Evolutionary conservation across 768 basidiomycete species (phyloP).

Genomic region (Pholiota conissans): DNA sequence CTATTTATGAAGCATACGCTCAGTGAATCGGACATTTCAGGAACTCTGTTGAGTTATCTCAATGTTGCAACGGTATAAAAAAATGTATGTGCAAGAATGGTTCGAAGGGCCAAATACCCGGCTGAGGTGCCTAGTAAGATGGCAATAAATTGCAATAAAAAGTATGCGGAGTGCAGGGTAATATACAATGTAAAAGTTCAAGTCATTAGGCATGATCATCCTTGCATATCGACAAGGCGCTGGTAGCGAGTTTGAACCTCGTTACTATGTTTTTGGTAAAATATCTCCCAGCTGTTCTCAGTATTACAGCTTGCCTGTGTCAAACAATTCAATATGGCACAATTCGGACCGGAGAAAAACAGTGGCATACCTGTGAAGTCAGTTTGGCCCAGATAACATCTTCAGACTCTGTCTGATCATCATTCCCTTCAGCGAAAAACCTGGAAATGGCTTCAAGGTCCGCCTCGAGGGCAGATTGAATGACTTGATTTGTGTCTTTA

Average conservation of each 20-base stretch:
- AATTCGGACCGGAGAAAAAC: too few relatives aligned
- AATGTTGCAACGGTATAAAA: background rate
- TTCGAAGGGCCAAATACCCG: background rate
- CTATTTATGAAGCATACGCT: background rate
- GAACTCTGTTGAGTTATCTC: background rate
- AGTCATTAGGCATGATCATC: background rate
- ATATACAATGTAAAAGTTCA: background rate
- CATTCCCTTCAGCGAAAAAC: conserved; percentile 55
- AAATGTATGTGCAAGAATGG: background rate
- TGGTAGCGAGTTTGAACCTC: conserved; percentile 44
- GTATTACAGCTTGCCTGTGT: conserved; percentile 41
- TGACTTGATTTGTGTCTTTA: background rate
- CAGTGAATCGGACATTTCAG: background rate
- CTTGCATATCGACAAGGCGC: conserved; percentile 11
- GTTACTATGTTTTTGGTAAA: conserved; percentile 44
- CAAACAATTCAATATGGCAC: background rate
- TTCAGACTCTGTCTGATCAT: conserved; percentile 40
- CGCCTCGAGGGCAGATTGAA: conserved; percentile 21
- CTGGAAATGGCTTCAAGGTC: conserved; percentile 53
- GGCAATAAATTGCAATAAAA: background rate
- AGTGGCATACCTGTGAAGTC: conserved; percentile 48
- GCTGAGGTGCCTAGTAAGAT: background rate
- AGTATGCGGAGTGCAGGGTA: background rate
- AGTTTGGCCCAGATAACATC: conserved; percentile 48
- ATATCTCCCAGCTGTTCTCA: conserved; percentile 47